Percentiles rank a stretch among this genome's conserved stretches.
phyloP scores from a whole-genome alignment of 176 grass and related monocot species.

The Musa beccarii region DNA sequence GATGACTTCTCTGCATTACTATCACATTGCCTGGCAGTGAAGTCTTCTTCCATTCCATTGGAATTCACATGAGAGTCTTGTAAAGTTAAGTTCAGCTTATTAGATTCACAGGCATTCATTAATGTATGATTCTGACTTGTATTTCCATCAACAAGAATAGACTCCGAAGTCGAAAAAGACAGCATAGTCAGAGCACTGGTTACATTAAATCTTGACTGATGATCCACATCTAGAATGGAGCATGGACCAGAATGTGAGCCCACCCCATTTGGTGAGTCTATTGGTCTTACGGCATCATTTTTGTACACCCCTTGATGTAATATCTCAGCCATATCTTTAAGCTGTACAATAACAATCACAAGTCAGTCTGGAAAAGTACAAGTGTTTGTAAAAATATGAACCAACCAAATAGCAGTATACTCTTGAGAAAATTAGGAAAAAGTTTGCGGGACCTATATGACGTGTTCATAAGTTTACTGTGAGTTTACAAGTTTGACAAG shows the following conservation, averaged over 20 bases:
- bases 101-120: slow-evolving; percentile 4
- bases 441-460: neutral
- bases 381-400: neutral
- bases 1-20: slow-evolving; percentile 26
- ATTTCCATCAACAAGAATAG: slow-evolving; percentile 24
- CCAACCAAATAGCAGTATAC: neutral
- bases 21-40: slow-evolving; percentile 19
- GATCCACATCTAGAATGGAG: slow-evolving; percentile 30
- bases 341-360: slow-evolving; percentile 23
- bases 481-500: neutral
- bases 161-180: slow-evolving; percentile 3
- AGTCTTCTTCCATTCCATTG: slow-evolving; percentile 27
- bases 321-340: slow-evolving; percentile 85
- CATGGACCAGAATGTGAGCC: neutral
- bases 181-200: slow-evolving; percentile 19
- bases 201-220: slow-evolving; percentile 27
- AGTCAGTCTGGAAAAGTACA: neutral
- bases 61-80: slow-evolving; percentile 14
- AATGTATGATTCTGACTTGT: slow-evolving; percentile 29
- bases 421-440: neutral
- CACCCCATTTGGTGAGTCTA: slow-evolving; percentile 27
- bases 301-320: slow-evolving; percentile 41
- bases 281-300: slow-evolving; percentile 24
- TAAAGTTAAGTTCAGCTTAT: slow-evolving; percentile 16
- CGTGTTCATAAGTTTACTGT: neutral